Percentiles rank a stretch among this genome's conserved stretches.
Evolutionary conservation across 768 basidiomycete species (phyloP).

Genomic region (Lentinula detonsa): DNA sequence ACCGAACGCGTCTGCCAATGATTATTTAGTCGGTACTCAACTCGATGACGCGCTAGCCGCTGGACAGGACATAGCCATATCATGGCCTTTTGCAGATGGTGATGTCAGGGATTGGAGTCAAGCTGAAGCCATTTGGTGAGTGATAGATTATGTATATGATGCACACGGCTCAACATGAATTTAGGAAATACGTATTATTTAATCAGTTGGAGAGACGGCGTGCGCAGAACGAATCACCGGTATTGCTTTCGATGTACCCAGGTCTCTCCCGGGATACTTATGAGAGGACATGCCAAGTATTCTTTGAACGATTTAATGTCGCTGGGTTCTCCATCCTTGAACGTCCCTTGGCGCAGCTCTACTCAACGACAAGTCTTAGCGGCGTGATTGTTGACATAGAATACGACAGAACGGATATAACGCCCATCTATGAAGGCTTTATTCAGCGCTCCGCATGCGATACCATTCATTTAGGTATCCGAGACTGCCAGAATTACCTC

Average conservation of each 20-base stretch:
- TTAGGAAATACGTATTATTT: constrained; percentile 84
- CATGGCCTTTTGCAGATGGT: constrained; percentile 78
- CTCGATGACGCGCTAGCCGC: constrained; percentile 75
- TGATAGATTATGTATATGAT: constrained; percentile 7
- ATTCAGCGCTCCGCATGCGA: constrained; percentile 48
- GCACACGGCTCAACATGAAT: not conserved
- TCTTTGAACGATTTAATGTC: constrained; percentile 91
- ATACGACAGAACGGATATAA: constrained; percentile 67
- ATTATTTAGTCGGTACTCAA: constrained; percentile 77
- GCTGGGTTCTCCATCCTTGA: constrained; percentile 78
- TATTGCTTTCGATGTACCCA: constrained; percentile 65
- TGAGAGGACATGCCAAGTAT: constrained; percentile 74
- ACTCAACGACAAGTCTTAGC: constrained; percentile 62
- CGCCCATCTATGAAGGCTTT: constrained; percentile 71
- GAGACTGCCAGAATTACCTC: constrained; percentile 71
- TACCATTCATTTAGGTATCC: constrained; percentile 58
- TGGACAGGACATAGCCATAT: constrained; percentile 68
- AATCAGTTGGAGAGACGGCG: constrained; percentile 68
- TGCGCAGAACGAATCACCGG: constrained; percentile 82
- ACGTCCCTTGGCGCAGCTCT: constrained; percentile 80
- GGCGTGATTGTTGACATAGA: constrained; percentile 84
- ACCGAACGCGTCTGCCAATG: constrained; percentile 52
- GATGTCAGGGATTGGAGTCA: constrained; percentile 75
- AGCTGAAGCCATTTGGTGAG: constrained; percentile 86
- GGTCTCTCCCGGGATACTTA: constrained; percentile 61